phyloP scores from a whole-genome alignment of 108 stramenopile species.

The Poteriospumella lacustris region DNA sequence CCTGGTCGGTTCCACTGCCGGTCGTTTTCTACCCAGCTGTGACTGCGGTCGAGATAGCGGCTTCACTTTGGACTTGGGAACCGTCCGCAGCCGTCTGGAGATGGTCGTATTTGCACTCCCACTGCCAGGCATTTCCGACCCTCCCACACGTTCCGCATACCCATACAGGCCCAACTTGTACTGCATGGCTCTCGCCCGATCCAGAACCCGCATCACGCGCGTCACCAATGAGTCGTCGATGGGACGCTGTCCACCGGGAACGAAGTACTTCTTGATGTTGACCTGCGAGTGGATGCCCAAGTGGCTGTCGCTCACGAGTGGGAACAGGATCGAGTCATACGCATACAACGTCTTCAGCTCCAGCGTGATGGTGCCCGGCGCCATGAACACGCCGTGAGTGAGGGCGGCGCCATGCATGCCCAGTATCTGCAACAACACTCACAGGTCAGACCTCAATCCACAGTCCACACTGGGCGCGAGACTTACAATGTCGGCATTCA shows the following conservation, averaged over 20 bases:
- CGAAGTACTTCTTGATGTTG: neutral
- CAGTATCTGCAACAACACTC: neutral
- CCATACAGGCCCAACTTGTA: too few relatives aligned
- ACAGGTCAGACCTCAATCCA: neutral
- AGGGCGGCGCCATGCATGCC: conserved; percentile 25
- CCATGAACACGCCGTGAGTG: neutral
- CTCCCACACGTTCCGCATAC: too few relatives aligned
- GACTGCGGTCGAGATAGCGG: too few relatives aligned
- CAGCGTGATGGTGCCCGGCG: neutral
- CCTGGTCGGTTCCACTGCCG: too few relatives aligned
- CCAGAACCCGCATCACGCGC: neutral
- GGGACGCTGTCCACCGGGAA: neutral
- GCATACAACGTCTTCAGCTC: conserved; percentile 24
- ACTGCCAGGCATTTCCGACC: too few relatives aligned
- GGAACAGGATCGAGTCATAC: conserved; percentile 24
- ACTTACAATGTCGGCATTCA: conserved; percentile 10
- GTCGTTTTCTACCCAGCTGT: too few relatives aligned
- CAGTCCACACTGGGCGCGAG: neutral
- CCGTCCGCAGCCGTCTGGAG: too few relatives aligned
- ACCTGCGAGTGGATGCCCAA: conserved; percentile 1
- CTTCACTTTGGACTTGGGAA: too few relatives aligned
- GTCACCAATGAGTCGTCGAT: neutral
- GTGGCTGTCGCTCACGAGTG: neutral
- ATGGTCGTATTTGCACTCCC: too few relatives aligned
- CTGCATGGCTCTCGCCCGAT: neutral